Conservation (phyloP, 2,329 filamentous ascomycete genomes). For the Colletotrichum truncatum region DNA sequence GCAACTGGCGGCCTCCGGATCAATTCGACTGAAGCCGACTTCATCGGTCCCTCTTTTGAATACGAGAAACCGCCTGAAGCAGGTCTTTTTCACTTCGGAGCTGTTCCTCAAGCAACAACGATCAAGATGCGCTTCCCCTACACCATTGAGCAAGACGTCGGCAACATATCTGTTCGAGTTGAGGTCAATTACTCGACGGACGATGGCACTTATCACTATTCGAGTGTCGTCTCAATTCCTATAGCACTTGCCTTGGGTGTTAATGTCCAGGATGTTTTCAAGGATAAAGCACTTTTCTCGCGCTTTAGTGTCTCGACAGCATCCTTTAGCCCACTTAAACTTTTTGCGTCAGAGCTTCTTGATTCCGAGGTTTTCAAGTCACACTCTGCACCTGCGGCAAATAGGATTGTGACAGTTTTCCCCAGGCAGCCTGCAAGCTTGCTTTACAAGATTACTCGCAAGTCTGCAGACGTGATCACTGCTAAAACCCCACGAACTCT, state of each 20-base stretch:
- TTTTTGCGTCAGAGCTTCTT: conserved; percentile 76
- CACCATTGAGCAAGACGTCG: conserved; percentile 80
- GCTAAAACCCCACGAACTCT: conserved; percentile 57
- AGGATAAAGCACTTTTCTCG: conserved; percentile 82
- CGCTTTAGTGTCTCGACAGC: conserved; percentile 91
- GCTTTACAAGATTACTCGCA: conserved; percentile 79
- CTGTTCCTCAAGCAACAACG: conserved; percentile 52
- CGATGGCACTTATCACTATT: conserved; percentile 71
- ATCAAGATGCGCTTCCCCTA: conserved; percentile 79
- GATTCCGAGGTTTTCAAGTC: conserved; percentile 76
- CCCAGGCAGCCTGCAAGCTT: conserved; percentile 83
- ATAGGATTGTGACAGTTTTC: conserved; percentile 72
- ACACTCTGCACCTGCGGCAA: conserved; percentile 63
- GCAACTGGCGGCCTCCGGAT: conserved; percentile 73
- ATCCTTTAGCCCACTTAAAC: conserved; percentile 75
- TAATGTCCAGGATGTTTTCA: conserved; percentile 97
- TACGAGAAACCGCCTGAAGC: conserved; percentile 61
- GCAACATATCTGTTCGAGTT: conserved; percentile 76
- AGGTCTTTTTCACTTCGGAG: conserved; percentile 60
- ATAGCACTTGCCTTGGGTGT: conserved; percentile 88
- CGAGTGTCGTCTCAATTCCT: conserved; percentile 69
- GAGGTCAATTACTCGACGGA: conserved; percentile 79
- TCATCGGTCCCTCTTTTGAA: conserved; percentile 52
- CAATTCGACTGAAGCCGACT: conserved; percentile 66
- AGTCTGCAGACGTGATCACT: conserved; percentile 41